Percentiles rank a stretch among this genome's conserved stretches.
Evolutionary conservation across 1,284 basidiomycete genomes (phyloP).

Genomic region (Xerocomus amazonicus): DNA sequence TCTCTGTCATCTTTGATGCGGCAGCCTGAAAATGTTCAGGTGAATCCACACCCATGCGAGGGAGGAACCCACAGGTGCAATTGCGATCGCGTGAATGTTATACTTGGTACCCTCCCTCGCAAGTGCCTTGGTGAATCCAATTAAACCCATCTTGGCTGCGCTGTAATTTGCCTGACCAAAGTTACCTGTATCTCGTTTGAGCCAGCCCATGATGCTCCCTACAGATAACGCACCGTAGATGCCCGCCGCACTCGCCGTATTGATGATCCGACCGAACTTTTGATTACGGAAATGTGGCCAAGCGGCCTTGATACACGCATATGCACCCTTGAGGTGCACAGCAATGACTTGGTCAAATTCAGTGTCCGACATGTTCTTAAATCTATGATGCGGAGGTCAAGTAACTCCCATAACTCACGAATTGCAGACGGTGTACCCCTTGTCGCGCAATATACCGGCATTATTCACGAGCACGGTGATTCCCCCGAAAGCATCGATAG

Average conservation of each 20-base stretch:
- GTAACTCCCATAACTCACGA: neutral
- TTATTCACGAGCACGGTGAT: constrained; percentile 92
- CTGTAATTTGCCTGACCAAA: constrained; percentile 96
- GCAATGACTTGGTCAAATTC: constrained; percentile 86
- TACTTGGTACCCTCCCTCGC: constrained; percentile 91
- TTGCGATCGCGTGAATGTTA: constrained; percentile 82
- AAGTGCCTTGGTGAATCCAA: constrained; percentile 90
- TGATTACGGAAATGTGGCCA: constrained; percentile 97
- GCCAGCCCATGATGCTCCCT: neutral
- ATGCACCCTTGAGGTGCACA: constrained; percentile 95
- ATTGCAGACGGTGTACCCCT: constrained; percentile 50
- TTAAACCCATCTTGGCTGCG: constrained; percentile 86
- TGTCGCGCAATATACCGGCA: constrained; percentile 89
- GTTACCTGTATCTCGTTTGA: constrained; percentile 60
- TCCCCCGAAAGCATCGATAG: constrained; percentile 82
- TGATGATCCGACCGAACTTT: constrained; percentile 90
- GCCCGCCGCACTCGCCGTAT: constrained; percentile 88
- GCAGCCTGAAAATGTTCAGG: constrained; percentile 57
- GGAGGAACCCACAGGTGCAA: constrained; percentile 74
- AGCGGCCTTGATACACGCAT: constrained; percentile 91
- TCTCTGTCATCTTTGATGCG: constrained; percentile 92
- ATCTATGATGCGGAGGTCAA: constrained; percentile 40
- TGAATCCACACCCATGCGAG: neutral
- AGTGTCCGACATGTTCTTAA: constrained; percentile 90
- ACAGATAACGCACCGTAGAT: constrained; percentile 60